Conservation (phyloP, 805 yeast species). For the Brettanomyces sp. region DNA sequence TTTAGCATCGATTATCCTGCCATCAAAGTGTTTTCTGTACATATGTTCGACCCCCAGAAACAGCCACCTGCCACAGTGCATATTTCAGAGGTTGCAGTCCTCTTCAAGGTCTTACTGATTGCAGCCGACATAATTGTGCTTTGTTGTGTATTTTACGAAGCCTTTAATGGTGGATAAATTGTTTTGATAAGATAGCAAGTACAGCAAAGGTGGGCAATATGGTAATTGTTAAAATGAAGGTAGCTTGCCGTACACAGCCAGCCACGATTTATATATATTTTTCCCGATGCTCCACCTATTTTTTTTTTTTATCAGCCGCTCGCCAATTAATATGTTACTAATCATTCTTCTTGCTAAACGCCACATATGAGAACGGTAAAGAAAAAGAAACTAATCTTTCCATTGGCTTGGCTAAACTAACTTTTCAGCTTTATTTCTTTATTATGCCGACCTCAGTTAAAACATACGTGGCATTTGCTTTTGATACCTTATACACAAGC, state of each 20-base stretch:
- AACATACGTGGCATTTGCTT: slow-evolving; percentile 31
- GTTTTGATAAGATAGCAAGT: no score
- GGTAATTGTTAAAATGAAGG: no score
- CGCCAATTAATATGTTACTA: no score
- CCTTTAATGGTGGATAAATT: not conserved
- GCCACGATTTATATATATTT: no score
- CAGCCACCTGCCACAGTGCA: slow-evolving; percentile 59
- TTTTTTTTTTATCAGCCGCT: no score
- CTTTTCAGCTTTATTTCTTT: not conserved
- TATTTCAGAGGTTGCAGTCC: slow-evolving; percentile 34
- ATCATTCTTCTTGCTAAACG: no score
- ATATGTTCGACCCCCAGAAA: slow-evolving; percentile 85
- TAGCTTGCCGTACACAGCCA: no score
- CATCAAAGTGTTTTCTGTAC: slow-evolving; percentile 58
- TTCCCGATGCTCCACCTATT: no score
- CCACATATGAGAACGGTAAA: no score
- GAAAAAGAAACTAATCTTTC: not conserved
- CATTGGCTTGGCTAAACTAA: not conserved
- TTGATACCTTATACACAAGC: slow-evolving; percentile 27
- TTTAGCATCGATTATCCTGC: slow-evolving; percentile 60
- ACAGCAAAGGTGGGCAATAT: no score
- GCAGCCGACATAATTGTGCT: slow-evolving; percentile 5
- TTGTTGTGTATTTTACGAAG: not conserved
- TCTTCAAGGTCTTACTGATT: slow-evolving; percentile 17
- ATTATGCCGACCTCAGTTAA: slow-evolving; percentile 11